Evolutionary conservation across 2,329 filamentous ascomycete genomes (phyloP).

Genomic region (Xylaria sp.): DNA sequence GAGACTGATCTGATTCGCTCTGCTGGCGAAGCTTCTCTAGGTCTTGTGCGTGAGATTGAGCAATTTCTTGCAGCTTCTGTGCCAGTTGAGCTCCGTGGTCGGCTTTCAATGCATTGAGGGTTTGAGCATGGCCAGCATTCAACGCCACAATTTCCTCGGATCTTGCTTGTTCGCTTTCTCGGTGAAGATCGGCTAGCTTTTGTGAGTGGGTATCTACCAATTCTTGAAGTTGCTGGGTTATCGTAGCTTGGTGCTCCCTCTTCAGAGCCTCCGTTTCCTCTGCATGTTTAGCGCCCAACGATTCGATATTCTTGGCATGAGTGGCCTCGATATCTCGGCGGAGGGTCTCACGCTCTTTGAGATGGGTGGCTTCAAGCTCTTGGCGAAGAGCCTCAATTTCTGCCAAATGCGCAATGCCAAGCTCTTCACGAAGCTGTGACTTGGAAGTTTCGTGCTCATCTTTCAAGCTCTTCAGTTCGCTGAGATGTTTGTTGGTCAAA

Average conservation of each 20-base stretch:
- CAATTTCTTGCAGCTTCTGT: slow-evolving; percentile 41
- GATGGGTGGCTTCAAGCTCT: slow-evolving; percentile 40
- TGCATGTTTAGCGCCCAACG: slow-evolving; percentile 34
- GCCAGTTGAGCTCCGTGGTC: slow-evolving; percentile 41
- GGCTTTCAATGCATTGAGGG: slow-evolving; percentile 40
- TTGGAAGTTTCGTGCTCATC: slow-evolving; percentile 40
- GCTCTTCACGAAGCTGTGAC: slow-evolving; percentile 33
- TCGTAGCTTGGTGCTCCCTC: slow-evolving; percentile 35
- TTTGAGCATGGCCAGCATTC: slow-evolving; percentile 35
- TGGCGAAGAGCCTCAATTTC: slow-evolving; percentile 36
- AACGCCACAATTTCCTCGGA: slow-evolving; percentile 38
- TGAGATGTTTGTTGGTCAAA: slow-evolving; percentile 36
- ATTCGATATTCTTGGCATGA: slow-evolving; percentile 42
- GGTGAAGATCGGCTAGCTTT: slow-evolving; percentile 38
- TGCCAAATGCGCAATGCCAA: slow-evolving; percentile 21
- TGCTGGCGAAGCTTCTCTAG: slow-evolving; percentile 40
- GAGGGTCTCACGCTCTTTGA: slow-evolving; percentile 39
- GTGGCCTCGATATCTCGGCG: slow-evolving; percentile 36
- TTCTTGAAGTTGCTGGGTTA: slow-evolving; percentile 36
- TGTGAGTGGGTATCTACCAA: slow-evolving; percentile 36
- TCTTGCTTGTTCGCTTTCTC: slow-evolving; percentile 38
- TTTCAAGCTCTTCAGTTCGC: slow-evolving; percentile 36
- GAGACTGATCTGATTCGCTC: slow-evolving; percentile 36
- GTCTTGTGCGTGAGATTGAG: slow-evolving; percentile 37
- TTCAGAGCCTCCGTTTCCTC: slow-evolving; percentile 35